Evolutionary conservation across 345 rosid genomes (phyloP), one percentile per base, ranked within the genome.

Genomic region (Brassica rapa): DNA sequence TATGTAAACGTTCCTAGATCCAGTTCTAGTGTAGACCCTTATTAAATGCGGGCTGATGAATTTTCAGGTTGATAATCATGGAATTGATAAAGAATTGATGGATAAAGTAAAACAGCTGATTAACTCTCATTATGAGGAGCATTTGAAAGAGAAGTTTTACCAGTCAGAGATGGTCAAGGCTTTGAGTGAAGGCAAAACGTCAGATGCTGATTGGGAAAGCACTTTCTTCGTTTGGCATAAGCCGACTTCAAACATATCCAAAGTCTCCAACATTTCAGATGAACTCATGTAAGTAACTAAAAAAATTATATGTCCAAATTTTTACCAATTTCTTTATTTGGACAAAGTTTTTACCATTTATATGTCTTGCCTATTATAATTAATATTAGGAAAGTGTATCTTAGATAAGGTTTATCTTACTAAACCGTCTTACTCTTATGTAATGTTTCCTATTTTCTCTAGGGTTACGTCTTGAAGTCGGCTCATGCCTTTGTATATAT

Each of bases 161-260:
- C 70, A 88, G 53, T 94, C 98, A 27, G 92, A 88, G 75, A 67
- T 85, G 73, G 94, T 86, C 11, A 89, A 85, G 29, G 72, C 85
- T 25, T 80, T 90, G 81, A 81, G 66, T 71, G 79, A 81, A 61
- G 86, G 82, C 56, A 80, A 66, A 35, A 46, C 81, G 69, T 76
- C 87, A 12, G 84, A 89, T 35, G 55, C 81, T n/a, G 97, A 94
- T 77, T 94, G 98, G 98, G 98, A 94, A 79, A 94, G 89, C 83
- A 83, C 81, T 75, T 89, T 86, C 83, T 94, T 94, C 86, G 78
- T 94, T 29, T 82, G 89, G 82, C 97, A 92, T 81, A 85, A 77
- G 15, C 97, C 97, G 8, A 71, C 84, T 24, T 88, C 95, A 37
- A 89, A 92, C 79, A 86, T 88, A 76, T 64, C 65, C 32, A 81